Base-by-base conservation (phyloP, 768 basidiomycete species). In the Pulveroboletus sp. region DNA sequence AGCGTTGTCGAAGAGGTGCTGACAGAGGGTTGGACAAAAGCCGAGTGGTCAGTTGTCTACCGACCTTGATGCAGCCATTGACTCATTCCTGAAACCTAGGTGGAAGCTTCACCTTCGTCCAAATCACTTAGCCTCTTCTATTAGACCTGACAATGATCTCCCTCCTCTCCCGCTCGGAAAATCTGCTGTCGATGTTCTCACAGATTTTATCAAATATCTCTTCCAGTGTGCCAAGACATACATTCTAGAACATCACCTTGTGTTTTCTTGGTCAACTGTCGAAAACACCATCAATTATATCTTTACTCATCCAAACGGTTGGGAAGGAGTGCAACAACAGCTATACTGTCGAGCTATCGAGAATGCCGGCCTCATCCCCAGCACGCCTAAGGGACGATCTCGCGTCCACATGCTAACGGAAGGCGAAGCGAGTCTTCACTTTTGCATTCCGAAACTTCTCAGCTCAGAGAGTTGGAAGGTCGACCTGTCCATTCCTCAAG, bases 371-470 rank as follows among this genome's bases (percentile, higher is more conserved):
- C 53, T 65, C 11, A 27, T 65, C 13, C 49, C 58, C 8, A 20
- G 11, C 21, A 49, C 49, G 5, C 34, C 31, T 1, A 52, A 53
- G 36, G 62, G 52, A 1, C 49, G 42, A 34, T 43, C 49, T 0
- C 52, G 57, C 12, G n/a, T n/a, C n/a, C n/a, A n/a, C n/a, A n/a
- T n/a, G n/a, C n/a, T n/a, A n/a, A n/a, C n/a, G n/a, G n/a, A n/a
- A n/a, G n/a, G n/a, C n/a, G n/a, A n/a, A n/a, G n/a, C n/a, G n/a
- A n/a, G n/a, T n/a, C n/a, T n/a, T 38, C 56, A 58, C 29, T 61
- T 50, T 47, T 80, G 78, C 36, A 65, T 80, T 20, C 56, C 68
- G 31, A 75, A 67, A 38, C 72, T 74, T 16, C 24, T 33, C 21
- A n/a, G 14, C 9, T 19, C 24, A 2, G 34, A 54, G 21, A 21